A percentile compares a stretch with the other conserved stretches of the same genome.
These are phyloP conservation scores for Sindora glabra DNA, from an alignment of 306 rosid species.

Conservation along the genomic window DNA sequence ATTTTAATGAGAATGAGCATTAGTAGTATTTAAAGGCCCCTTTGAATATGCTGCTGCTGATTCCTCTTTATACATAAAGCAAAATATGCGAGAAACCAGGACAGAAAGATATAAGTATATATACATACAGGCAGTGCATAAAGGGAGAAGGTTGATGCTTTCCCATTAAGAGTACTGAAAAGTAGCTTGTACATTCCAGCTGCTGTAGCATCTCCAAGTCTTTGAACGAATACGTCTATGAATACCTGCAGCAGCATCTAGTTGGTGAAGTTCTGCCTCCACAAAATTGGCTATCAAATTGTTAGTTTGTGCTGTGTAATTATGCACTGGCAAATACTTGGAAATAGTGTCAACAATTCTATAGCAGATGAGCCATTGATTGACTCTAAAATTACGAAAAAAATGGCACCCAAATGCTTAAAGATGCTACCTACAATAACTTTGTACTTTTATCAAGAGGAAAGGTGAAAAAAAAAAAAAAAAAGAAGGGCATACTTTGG, in stretches of 20 bases:
- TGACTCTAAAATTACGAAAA: background rate
- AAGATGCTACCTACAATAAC: background rate
- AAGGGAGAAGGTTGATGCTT: slow-evolving; percentile 57
- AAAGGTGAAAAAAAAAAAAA: slow-evolving; percentile 8
- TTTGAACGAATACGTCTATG: slow-evolving; percentile 87
- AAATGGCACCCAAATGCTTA: too few relatives aligned
- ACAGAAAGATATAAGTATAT: background rate
- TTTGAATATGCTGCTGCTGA: background rate
- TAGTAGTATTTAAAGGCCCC: background rate
- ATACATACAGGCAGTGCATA: slow-evolving; percentile 75
- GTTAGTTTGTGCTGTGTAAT: background rate
- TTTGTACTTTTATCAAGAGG: background rate
- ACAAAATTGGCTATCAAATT: background rate
- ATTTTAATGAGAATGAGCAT: background rate
- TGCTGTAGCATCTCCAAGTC: slow-evolving; percentile 94
- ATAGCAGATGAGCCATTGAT: background rate
- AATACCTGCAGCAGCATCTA: slow-evolving; percentile 51
- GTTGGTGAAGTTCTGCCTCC: background rate
- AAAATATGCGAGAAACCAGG: background rate
- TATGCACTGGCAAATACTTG: slow-evolving; percentile 2
- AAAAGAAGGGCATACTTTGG: slow-evolving; percentile 45
- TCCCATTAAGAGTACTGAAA: slow-evolving; percentile 48
- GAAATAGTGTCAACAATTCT: background rate
- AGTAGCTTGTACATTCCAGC: slow-evolving; percentile 91
- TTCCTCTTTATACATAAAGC: background rate